A percentile compares a stretch with the other conserved stretches of the same genome.
phyloP scores from a whole-genome alignment of 768 basidiomycete species.

The Coprinopsis sp. region DNA sequence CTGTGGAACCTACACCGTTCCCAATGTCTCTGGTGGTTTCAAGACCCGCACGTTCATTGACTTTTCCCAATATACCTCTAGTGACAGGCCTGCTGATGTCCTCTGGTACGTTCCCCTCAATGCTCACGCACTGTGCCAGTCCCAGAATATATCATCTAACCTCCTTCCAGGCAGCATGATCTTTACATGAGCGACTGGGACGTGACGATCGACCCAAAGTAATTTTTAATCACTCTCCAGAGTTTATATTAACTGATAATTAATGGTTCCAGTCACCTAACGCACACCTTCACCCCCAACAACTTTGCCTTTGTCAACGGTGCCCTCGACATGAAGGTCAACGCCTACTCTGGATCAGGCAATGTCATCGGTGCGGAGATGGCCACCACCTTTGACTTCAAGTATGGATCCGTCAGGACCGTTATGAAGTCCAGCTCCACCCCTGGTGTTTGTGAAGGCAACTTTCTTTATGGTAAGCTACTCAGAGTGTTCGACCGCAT shows the following conservation, averaged over 20 bases:
- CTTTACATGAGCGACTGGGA: constrained; percentile 25
- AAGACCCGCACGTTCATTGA: constrained; percentile 21
- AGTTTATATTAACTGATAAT: no score
- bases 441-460: constrained; percentile 32
- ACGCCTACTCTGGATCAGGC: constrained; percentile 25
- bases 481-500: background rate
- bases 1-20: constrained; percentile 25
- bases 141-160: no score
- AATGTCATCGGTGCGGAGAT: constrained; percentile 27
- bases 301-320: constrained; percentile 30
- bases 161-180: constrained; percentile 22
- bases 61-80: constrained; percentile 21
- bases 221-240: no score
- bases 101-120: constrained; percentile 18
- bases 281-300: constrained; percentile 22
- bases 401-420: constrained; percentile 32
- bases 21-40: constrained; percentile 26
- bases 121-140: no score
- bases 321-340: constrained; percentile 29
- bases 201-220: constrained; percentile 8
- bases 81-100: constrained; percentile 17
- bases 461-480: constrained; percentile 31
- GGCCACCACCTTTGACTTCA: constrained; percentile 22
- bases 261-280: no score
- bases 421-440: constrained; percentile 29